Conservation (phyloP, 371 early-diverging fungal genomes). For the Mucor lusitanicus region DNA sequence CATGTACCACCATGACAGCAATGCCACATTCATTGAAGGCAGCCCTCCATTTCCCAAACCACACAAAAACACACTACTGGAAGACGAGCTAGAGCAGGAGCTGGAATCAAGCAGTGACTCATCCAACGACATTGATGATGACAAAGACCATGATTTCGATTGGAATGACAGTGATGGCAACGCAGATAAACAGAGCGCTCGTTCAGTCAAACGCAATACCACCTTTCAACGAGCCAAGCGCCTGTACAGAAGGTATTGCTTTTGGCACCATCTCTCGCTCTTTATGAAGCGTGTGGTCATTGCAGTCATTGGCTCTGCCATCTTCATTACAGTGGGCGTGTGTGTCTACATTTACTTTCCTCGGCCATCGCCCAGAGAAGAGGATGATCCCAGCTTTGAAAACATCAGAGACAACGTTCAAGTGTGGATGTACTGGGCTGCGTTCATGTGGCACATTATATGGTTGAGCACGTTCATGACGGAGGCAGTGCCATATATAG, state of each 20-base stretch:
- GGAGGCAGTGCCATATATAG: constrained; percentile 4
- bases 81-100: neutral
- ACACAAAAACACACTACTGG: neutral
- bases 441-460: constrained; percentile 18
- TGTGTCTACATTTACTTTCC: constrained; percentile 16
- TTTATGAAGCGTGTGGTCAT: constrained; percentile 22
- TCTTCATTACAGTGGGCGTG: constrained; percentile 7
- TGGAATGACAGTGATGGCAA: constrained; percentile 1
- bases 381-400: constrained; percentile 9
- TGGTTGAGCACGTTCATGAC: constrained; percentile 18
- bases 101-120: neutral
- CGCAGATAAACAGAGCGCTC: neutral
- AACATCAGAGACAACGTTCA: constrained; percentile 17
- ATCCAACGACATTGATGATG: constrained; percentile 5
- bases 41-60: neutral
- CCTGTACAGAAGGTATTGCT: constrained; percentile 9
- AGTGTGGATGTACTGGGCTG: constrained; percentile 18
- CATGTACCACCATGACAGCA: neutral
- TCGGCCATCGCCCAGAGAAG: neutral
- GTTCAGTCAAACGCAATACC: neutral
- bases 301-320: constrained; percentile 5
- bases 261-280: constrained; percentile 13
- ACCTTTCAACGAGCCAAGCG: neutral
- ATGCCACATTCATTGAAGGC: neutral
- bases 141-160: constrained; percentile 10